Evolutionary conservation across 768 basidiomycete species (phyloP).

Genomic region (Naganishia friedmannii): DNA sequence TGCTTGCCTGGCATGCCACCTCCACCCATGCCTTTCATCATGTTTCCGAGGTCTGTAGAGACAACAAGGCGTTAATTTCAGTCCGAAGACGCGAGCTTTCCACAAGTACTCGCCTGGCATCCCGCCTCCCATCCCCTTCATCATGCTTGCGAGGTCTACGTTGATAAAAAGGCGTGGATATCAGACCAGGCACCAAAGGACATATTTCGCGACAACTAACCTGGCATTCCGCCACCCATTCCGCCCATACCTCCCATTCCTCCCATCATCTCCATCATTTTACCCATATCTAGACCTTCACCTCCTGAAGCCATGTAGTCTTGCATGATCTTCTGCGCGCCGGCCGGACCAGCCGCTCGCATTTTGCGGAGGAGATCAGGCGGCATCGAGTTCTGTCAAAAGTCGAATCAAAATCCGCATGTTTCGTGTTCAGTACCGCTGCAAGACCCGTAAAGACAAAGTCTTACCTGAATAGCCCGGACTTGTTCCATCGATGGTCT

Average conservation of each 20-base stretch:
- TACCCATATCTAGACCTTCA: slow-evolving; percentile 32
- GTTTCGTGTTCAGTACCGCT: neutral
- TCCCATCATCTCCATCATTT: slow-evolving; percentile 70
- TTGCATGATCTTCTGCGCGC: slow-evolving; percentile 70
- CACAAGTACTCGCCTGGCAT: slow-evolving; percentile 32
- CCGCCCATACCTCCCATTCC: slow-evolving; percentile 83
- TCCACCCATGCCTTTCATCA: slow-evolving; percentile 27
- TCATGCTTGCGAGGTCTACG: slow-evolving; percentile 60
- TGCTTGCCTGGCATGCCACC: slow-evolving; percentile 45
- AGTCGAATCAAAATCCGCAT: neutral
- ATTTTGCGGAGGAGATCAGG: slow-evolving; percentile 93
- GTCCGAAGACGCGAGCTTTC: neutral
- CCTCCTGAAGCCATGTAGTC: slow-evolving; percentile 56
- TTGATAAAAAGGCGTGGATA: neutral
- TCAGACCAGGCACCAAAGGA: too few species aligned
- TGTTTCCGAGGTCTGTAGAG: neutral
- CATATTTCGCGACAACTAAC: neutral
- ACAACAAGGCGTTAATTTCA: neutral
- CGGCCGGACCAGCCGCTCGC: slow-evolving; percentile 62
- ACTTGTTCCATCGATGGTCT: slow-evolving; percentile 92
- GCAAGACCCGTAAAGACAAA: too few species aligned
- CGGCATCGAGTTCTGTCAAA: slow-evolving; percentile 79
- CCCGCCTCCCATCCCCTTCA: slow-evolving; percentile 82
- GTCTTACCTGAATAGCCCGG: slow-evolving; percentile 71
- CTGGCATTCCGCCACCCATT: slow-evolving; percentile 56